These are phyloP conservation scores for Calonectria pseudoreteaudii DNA, from an alignment of 2,329 filamentous ascomycete species.

Conservation along the genomic window DNA sequence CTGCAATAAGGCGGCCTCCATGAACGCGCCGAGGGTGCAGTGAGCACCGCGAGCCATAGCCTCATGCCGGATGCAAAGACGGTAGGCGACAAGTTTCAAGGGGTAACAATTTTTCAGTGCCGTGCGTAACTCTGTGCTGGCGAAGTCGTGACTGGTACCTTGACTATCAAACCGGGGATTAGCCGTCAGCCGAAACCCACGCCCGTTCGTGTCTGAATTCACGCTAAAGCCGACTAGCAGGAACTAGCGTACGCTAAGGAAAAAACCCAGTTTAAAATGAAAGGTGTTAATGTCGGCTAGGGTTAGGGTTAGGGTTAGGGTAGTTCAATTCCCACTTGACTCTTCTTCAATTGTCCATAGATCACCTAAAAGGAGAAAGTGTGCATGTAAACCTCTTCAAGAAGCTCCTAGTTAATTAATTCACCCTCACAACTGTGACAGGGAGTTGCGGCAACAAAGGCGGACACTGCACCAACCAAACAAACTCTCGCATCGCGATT, in stretches of 20 bases:
- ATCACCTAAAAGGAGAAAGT: too few relatives aligned
- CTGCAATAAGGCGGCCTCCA: too few relatives aligned
- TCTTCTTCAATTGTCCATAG: too few relatives aligned
- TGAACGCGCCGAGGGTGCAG: too few relatives aligned
- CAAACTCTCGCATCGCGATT: slow-evolving; percentile 10
- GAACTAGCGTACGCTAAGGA: background rate
- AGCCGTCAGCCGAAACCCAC: background rate
- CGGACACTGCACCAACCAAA: too few relatives aligned
- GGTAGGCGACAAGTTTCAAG: background rate
- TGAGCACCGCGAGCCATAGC: background rate
- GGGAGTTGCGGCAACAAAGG: too few relatives aligned
- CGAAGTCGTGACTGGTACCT: background rate
- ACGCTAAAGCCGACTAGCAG: background rate
- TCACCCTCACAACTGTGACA: too few relatives aligned
- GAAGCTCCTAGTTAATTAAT: too few relatives aligned
- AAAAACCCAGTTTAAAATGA: background rate
- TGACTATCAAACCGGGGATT: background rate
- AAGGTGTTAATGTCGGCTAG: too few relatives aligned
- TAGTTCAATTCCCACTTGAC: too few relatives aligned
- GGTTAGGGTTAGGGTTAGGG: background rate
- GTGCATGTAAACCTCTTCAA: too few relatives aligned
- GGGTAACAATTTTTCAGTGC: background rate
- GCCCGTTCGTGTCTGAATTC: background rate
- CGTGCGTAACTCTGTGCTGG: too few relatives aligned
- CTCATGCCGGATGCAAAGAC: background rate